Evolutionary conservation across 2,329 filamentous ascomycete genomes (phyloP), one percentile per base, ranked within the genome.

Genomic region (Emergomyces pasteurianus): DNA sequence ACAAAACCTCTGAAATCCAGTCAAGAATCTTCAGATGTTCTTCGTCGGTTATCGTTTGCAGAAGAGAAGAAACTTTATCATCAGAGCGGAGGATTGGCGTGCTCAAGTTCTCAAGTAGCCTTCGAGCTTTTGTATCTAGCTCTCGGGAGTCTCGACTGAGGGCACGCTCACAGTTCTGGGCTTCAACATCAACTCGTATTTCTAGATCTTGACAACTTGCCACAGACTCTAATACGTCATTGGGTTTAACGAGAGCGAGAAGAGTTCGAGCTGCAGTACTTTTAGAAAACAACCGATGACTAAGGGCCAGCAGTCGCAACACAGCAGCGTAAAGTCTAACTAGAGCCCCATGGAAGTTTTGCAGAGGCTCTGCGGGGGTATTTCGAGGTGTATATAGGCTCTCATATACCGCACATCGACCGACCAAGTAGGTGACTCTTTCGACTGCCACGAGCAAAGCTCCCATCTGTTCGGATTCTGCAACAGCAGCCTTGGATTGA

Each of bases 321-420:
- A 34, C 16, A 31, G 40, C 46, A 34, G 40, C 40, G 40, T 58
- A 58, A 21, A 58, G 21, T 16, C 31, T 31, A 34, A 26, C 40
- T 26, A 58, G 12, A n/a, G 42, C 50, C 2, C 2, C 50, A n/a
- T 53, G 14, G 6, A 53, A 21, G 18, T 53, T 53, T 34, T 53
- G 16, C 56, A 58, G 31, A 1, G 56, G 38, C 18, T 63, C 26
- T 3, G 60, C 53, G 18, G 63, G n/a, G 23, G 59, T 46, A 1
- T 34, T 34, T 28, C 60, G 38, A 53, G 23, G 46, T 38, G 58
- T 46, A 12, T 65, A 64, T 5, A 64, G 58, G 8, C 54, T 28
- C 60, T 65, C 64, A 49, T 65, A 66, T 1, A 63, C 58, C n/a
- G 62, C 60, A 42, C 64, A 63, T 31, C 63, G 65, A 53, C 38